These are phyloP conservation scores for Erysimum cheiri DNA, from an alignment of 441 rosid species.

Conservation along the genomic window DNA sequence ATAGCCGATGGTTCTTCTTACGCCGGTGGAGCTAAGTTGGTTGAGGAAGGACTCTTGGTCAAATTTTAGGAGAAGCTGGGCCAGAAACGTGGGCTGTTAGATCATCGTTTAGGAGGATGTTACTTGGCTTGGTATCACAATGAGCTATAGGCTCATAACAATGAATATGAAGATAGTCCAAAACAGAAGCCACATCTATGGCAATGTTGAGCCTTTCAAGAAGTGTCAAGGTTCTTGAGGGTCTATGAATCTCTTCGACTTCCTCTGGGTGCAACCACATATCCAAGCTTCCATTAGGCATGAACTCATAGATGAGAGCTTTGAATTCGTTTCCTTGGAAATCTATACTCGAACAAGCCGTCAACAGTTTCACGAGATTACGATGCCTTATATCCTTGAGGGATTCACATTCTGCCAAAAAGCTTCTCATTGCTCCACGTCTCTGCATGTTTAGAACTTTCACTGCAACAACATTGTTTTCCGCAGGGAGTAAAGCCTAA, in stretches of 20 bases:
- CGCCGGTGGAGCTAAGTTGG: background rate
- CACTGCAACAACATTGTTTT: background rate
- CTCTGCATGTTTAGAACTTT: slow-evolving; percentile 33
- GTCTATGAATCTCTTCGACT: background rate
- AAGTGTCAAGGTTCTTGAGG: slow-evolving; percentile 24
- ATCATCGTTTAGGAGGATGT: slow-evolving; percentile 29
- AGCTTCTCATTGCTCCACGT: slow-evolving; percentile 39
- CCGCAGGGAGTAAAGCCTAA: slow-evolving; percentile 11
- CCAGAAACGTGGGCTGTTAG: slow-evolving; percentile 24
- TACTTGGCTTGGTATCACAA: slow-evolving; percentile 39
- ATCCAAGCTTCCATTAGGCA: slow-evolving; percentile 40
- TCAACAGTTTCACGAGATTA: slow-evolving; percentile 37
- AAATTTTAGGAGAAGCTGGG: slow-evolving; percentile 8
- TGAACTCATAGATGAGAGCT: slow-evolving; percentile 35
- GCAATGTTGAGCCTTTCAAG: slow-evolving; percentile 32
- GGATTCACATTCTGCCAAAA: slow-evolving; percentile 38
- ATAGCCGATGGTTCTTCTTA: background rate
- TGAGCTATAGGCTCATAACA: slow-evolving; percentile 21
- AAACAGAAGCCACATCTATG: slow-evolving; percentile 36
- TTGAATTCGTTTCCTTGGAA: slow-evolving; percentile 37
- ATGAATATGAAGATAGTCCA: slow-evolving; percentile 34
- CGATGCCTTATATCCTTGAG: slow-evolving; percentile 31
- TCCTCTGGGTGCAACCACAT: slow-evolving; percentile 32
- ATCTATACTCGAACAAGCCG: slow-evolving; percentile 37
- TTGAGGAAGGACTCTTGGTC: background rate